Conservation (phyloP, 495 filamentous ascomycete genomes). For the Xylaria intraflava region DNA sequence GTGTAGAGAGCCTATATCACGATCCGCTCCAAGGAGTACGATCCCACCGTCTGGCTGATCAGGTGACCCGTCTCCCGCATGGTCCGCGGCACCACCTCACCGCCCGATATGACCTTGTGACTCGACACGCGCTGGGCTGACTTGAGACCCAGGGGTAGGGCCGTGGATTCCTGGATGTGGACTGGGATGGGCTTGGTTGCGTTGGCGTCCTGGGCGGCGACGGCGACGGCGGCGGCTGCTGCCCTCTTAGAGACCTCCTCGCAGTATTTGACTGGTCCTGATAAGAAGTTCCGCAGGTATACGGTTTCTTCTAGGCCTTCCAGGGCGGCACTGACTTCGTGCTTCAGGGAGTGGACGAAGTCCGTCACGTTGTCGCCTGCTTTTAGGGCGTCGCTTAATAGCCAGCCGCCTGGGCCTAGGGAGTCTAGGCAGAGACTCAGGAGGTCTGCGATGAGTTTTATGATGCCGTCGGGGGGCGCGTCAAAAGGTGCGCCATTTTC, state of each 20-base stretch:
- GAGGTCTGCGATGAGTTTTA: constrained; percentile 55
- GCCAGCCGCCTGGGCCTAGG: constrained; percentile 77
- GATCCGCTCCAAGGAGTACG: constrained; percentile 73
- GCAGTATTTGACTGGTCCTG: constrained; percentile 63
- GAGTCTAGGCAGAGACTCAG: constrained; percentile 75
- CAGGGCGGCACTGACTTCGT: constrained; percentile 68
- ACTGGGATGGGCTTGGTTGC: constrained; percentile 10
- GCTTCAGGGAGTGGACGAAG: constrained; percentile 60
- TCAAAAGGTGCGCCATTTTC: constrained; percentile 49
- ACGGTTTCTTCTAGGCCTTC: constrained; percentile 70
- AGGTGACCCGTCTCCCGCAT: constrained; percentile 64
- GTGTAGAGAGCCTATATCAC: constrained; percentile 11
- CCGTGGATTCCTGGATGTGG: constrained; percentile 22
- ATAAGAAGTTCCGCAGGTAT: constrained; percentile 59
- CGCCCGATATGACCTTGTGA: constrained; percentile 53
- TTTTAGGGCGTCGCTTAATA: constrained; percentile 52
- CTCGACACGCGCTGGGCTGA: constrained; percentile 44
- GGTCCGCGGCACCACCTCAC: constrained; percentile 57
- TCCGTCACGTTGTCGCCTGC: constrained; percentile 50
- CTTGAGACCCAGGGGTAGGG: constrained; percentile 67
- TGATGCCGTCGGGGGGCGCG: constrained; percentile 48
- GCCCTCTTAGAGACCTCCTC: constrained; percentile 35
- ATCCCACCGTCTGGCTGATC: constrained; percentile 62
- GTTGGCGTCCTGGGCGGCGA: background rate
- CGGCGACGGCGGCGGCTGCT: no score